Base-by-base conservation (phyloP, 352 stramenopile genomes). In the Saprolegnia parasitica region DNA sequence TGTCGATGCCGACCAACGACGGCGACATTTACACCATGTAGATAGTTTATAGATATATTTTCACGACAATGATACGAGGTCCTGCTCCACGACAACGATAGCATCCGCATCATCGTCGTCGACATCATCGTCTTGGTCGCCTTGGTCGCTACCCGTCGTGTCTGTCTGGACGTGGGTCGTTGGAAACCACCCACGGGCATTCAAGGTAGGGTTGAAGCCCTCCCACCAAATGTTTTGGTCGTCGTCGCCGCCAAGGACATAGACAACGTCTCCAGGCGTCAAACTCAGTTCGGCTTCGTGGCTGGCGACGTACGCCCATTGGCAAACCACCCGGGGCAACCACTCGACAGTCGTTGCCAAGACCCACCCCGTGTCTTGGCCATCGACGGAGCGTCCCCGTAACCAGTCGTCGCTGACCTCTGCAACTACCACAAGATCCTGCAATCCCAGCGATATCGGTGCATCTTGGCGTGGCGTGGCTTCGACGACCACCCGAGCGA, bases 311-410 rank as follows among this genome's bases (percentile, higher is more conserved):
- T 55, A 56, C 24, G 40, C 40, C 40, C 40, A 55, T 11, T 26
- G 26, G 13, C 11, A n/a, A 26, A 32, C 16, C 13, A 56, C 40
- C 16, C n/a, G 16, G 6, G 63, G 45, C n/a, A 70, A 42, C 63
- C 63, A 70, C 42, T 70, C 63, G 50, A 70, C 63, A 61, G 18
- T 55, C n/a, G 49, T 49, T 13, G 11, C 54, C n/a, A 46, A 46
- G 16, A 60, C 40, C 63, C 63, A 70, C 6, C 63, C 63, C 15
- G 40, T 39, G 20, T 11, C 32, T 3, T 49, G 5, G 4, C 21
- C 5, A 23, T 35, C 32, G 45, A 70, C 2, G 20, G 11, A 23
- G 35, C 42, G 49, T n/a, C 35, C 63, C 8, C 63, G 26, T 24
- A 52, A 52, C 63, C 63, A 70, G 32, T 70, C 63, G 37, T 46